Conservation (phyloP, 2,329 filamentous ascomycete species). For the Stylonectria norvegica region DNA sequence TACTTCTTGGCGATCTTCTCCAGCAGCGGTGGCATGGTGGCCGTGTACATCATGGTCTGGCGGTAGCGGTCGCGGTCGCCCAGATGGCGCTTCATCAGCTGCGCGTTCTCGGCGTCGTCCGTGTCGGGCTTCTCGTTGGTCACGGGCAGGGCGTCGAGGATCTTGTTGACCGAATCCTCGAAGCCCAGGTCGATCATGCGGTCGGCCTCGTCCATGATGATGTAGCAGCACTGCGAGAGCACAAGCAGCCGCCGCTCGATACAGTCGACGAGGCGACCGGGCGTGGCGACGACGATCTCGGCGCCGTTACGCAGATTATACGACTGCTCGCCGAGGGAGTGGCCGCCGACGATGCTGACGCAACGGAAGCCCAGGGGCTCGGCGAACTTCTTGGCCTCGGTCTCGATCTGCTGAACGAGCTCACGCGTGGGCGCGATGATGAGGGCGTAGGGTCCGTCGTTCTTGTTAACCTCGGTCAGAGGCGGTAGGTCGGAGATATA, state of each 20-base stretch:
- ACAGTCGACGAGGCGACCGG: slow-evolving; percentile 93
- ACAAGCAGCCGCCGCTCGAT: slow-evolving; percentile 91
- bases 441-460: slow-evolving; percentile 95
- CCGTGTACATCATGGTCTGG: slow-evolving; percentile 99
- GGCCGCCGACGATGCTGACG: slow-evolving; percentile 96
- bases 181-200: slow-evolving; percentile 99
- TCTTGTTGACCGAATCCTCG: slow-evolving; percentile 96
- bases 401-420: slow-evolving; percentile 94
- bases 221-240: slow-evolving; percentile 92
- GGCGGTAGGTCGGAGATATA: slow-evolving; percentile 91
- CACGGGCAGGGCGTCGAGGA: slow-evolving; percentile 89
- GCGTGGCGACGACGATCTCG: slow-evolving; percentile 98
- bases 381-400: slow-evolving; percentile 90
- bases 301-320: slow-evolving; percentile 88
- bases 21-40: slow-evolving; percentile 90
- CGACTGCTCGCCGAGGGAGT: slow-evolving; percentile 89
- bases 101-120: slow-evolving; percentile 82
- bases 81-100: slow-evolving; percentile 78
- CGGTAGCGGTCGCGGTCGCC: slow-evolving; percentile 77
- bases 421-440: slow-evolving; percentile 96
- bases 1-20: slow-evolving; percentile 98
- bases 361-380: slow-evolving; percentile 87
- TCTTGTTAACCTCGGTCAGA: slow-evolving; percentile 79
- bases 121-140: slow-evolving; percentile 93
- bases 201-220: slow-evolving; percentile 99